Base-by-base conservation (phyloP, 805 yeast genomes). In the Pichia heedii region DNA sequence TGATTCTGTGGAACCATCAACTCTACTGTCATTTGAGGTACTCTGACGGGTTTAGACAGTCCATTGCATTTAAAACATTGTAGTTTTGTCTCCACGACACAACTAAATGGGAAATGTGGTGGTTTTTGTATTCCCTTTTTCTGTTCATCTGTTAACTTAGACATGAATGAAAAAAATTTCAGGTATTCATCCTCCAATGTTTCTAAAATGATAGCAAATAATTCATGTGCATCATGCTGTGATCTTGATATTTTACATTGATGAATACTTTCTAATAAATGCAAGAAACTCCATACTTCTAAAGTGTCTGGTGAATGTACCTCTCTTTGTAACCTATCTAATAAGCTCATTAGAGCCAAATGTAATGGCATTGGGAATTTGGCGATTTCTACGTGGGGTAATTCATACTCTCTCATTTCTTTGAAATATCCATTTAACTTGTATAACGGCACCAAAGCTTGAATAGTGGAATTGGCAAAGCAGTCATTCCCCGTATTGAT, bases 161-260 rank as follows among this genome's bases (percentile, higher is more conserved):
- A 83, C 79, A 5, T 73, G 26, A 39, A 39, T 16, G 66, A 53
- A 18, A 39, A 27, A 12, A 41, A 37, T n/a, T 21, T 11, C 3
- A 33, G 27, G 50, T 74, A 70, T 56, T 90, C 97, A 43, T 70
- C 71, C 40, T 82, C 79, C 40, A 93, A 66, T 0, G 90, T 80
- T 54, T 89, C 95, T 20, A 90, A 65, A 19, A 89, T 70, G 41
- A 86, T 63, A 57, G 87, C 95, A 26, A 90, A 74, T 50, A 93
- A 69, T 56, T 90, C 98, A 54, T 93, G 97, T 0, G 97, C 96
- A 65, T 90, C 98, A 56, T 90, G 95, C 60, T 93, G 98, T 37
- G 76, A 76, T 30, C 83, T 67, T 2, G 95, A 80, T 22, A 93
- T 80, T 50, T 76, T 77, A 4, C 89, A 79, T 43, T 79, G 74